Percentiles rank a stretch among this genome's conserved stretches.
Evolutionary conservation across 257 asterid genomes (phyloP).

Genomic region (Prunella vulgaris): DNA sequence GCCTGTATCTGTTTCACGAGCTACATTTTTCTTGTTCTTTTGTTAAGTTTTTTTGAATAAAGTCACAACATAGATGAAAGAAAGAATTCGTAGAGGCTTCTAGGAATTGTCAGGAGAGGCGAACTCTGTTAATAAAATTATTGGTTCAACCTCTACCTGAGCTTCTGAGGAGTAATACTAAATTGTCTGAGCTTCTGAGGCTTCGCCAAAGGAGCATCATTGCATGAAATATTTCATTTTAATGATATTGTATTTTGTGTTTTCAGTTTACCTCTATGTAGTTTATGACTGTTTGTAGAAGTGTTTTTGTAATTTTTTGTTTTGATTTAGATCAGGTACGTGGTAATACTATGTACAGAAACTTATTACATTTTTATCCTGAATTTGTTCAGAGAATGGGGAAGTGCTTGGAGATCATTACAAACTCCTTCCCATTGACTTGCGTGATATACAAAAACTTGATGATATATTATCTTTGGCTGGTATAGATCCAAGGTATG

Average conservation of each 20-base stretch:
- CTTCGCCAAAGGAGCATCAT: slow-evolving; percentile 1
- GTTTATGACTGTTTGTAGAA: background rate
- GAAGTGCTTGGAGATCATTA: slow-evolving; percentile 79
- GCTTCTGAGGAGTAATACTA: background rate
- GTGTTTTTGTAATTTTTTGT: slow-evolving; percentile 10
- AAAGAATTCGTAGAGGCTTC: background rate
- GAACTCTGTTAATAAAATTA: background rate
- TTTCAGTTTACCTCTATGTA: background rate
- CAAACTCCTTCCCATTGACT: slow-evolving; percentile 92
- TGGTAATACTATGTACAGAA: background rate
- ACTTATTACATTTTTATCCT: background rate
- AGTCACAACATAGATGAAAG: background rate
- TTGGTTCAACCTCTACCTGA: too few species aligned
- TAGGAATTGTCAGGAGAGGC: background rate
- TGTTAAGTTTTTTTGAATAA: too few species aligned
- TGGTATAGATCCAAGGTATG: slow-evolving; percentile 81
- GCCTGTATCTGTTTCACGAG: background rate
- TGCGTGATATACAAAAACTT: slow-evolving; percentile 64
- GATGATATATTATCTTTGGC: slow-evolving; percentile 70
- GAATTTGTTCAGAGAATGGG: slow-evolving; percentile 72
- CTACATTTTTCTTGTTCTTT: background rate
- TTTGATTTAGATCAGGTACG: background rate
- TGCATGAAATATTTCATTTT: slow-evolving; percentile 7
- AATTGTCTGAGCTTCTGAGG: background rate
- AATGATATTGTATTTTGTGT: background rate